These are phyloP conservation scores for Cucurbita maxima DNA, from an alignment of 306 rosid species.

Conservation along the genomic window DNA sequence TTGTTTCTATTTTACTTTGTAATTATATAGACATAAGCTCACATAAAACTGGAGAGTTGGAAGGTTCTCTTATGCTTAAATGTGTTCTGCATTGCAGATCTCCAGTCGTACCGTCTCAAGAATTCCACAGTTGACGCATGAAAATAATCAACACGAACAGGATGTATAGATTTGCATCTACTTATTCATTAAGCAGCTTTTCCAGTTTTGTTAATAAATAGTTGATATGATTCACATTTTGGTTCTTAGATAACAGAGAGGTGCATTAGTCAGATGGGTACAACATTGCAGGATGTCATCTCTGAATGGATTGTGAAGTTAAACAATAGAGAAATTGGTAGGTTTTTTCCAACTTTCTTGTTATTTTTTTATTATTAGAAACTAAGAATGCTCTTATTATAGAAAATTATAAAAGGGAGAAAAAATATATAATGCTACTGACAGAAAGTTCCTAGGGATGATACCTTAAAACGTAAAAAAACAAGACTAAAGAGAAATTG, in stretches of 20 bases:
- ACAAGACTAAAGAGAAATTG: background rate
- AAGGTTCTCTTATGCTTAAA: background rate
- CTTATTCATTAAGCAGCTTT: background rate
- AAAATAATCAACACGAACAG: slow-evolving; percentile 68
- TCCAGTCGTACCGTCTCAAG: slow-evolving; percentile 38
- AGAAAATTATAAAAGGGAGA: background rate
- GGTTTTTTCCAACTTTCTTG: background rate
- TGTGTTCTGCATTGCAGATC: slow-evolving; percentile 45
- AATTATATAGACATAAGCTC: background rate
- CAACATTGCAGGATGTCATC: slow-evolving; percentile 64
- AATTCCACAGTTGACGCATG: slow-evolving; percentile 55
- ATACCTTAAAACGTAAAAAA: background rate
- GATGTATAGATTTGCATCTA: slow-evolving; percentile 19
- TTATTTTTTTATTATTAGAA: background rate
- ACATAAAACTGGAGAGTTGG: background rate
- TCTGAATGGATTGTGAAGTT: slow-evolving; percentile 59
- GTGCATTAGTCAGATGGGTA: slow-evolving; percentile 69
- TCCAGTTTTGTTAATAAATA: slow-evolving; percentile 1
- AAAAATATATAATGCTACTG: background rate
- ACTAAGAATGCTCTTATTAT: background rate
- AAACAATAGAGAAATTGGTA: slow-evolving; percentile 58
- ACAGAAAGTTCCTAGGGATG: background rate
- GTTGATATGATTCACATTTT: background rate
- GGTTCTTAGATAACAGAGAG: slow-evolving; percentile 50
- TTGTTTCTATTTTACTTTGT: background rate